phyloP scores from a whole-genome alignment of 2,329 filamentous ascomycete species.

The Botrytis tulipae region DNA sequence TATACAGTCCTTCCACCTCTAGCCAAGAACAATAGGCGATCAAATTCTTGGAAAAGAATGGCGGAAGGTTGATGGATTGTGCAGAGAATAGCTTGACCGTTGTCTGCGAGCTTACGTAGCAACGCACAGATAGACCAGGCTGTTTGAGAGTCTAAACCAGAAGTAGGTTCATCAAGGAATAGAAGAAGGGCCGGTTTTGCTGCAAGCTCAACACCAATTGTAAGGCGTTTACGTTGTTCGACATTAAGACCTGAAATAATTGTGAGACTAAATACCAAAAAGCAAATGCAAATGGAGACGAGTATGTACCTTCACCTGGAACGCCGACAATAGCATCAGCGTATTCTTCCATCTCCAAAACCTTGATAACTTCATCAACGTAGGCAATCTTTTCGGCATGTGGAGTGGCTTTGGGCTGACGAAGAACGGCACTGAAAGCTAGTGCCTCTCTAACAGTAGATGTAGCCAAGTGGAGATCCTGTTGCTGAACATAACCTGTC shows the following conservation, averaged over 20 bases:
- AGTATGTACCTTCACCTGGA: constrained; percentile 64
- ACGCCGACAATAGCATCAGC: constrained; percentile 90
- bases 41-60: constrained; percentile 90
- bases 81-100: constrained; percentile 90
- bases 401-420: constrained; percentile 74
- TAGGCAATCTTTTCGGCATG: constrained; percentile 79
- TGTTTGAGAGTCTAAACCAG: constrained; percentile 88
- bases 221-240: constrained; percentile 72
- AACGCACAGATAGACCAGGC: constrained; percentile 90
- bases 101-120: constrained; percentile 84
- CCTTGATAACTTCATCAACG: constrained; percentile 85
- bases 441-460: constrained; percentile 86
- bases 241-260: constrained; percentile 58
- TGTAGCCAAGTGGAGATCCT: constrained; percentile 83
- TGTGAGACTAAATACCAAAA: not conserved
- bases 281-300: not conserved
- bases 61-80: constrained; percentile 97
- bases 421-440: constrained; percentile 78
- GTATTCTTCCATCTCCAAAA: constrained; percentile 86
- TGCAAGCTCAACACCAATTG: constrained; percentile 90
- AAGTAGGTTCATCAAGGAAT: constrained; percentile 94
- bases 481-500: constrained; percentile 70
- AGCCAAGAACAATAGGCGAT: constrained; percentile 74
- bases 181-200: constrained; percentile 86
- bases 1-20: constrained; percentile 77